Conservation (phyloP, 1,139 yeast genomes). For the Suzukiozyma palmioleophila region DNA sequence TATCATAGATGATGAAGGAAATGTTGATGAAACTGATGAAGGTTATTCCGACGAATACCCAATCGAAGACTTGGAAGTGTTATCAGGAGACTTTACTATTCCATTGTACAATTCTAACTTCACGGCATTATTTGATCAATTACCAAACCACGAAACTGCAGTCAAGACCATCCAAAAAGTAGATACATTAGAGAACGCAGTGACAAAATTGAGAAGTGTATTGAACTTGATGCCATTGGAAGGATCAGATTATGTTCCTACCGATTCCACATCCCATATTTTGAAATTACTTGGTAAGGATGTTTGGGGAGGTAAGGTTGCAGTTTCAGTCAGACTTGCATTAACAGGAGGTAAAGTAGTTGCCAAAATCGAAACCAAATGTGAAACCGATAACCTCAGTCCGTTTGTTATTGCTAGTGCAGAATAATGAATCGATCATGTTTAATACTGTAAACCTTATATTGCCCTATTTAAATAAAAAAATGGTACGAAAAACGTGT, state of each 20-base stretch:
- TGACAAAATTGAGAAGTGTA: slow-evolving; percentile 46
- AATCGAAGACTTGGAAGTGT: slow-evolving; percentile 72
- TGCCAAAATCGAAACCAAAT: slow-evolving; percentile 69
- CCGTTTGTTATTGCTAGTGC: slow-evolving; percentile 44
- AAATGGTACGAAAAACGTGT: not conserved
- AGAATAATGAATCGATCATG: slow-evolving; percentile 7
- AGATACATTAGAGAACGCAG: slow-evolving; percentile 34
- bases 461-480: not conserved
- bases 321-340: slow-evolving; percentile 68
- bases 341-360: slow-evolving; percentile 66
- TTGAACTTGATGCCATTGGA: slow-evolving; percentile 81
- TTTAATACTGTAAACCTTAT: not conserved
- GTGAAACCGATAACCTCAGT: slow-evolving; percentile 52
- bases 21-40: slow-evolving; percentile 64
- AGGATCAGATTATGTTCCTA: slow-evolving; percentile 64
- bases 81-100: slow-evolving; percentile 76
- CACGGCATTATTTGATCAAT: slow-evolving; percentile 68
- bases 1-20: slow-evolving; percentile 69
- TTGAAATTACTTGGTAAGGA: slow-evolving; percentile 83
- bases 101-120: slow-evolving; percentile 82
- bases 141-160: slow-evolving; percentile 35
- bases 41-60: slow-evolving; percentile 94
- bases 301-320: slow-evolving; percentile 69
- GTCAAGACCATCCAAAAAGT: slow-evolving; percentile 37
- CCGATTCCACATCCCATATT: slow-evolving; percentile 60